Evolutionary conservation across 768 basidiomycete genomes (phyloP), one percentile per base, ranked within the genome.

Genomic region (Auricularia heimuer): DNA sequence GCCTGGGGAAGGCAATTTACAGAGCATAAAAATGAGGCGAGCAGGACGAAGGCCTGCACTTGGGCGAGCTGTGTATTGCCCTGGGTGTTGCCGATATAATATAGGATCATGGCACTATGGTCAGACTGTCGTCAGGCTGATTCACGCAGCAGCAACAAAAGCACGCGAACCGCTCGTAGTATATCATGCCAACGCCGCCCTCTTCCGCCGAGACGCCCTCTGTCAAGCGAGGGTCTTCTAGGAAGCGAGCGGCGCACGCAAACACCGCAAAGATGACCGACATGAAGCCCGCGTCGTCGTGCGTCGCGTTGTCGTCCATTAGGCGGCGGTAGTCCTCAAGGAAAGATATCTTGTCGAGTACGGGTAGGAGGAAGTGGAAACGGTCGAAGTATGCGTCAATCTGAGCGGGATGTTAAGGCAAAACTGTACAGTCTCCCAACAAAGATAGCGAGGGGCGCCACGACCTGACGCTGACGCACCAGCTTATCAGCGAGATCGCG

Each of bases 1-100:
- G 93, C 92, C 76, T 94, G 94, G 2, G 94, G 94, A 62, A 96
- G 83, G 72, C 93, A 94, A 71, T 96, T 96, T 69, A 95, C 82
- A 63, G 92, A 93, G 72, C 93, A 94, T 66, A 96, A 79, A 78
- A 94, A 95, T 1, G 92, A 70, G 67, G 67, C 60, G 35, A 67
- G 83, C 64, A 96, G 81, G 67, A 92, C 84, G 73, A 94, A 88
- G 75, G 90, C 90, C 78, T 95, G 94, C 36, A 95, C 93, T 74
- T 95, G 94, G 39, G 86, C 83, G 62, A 90, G 79, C 74, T 94
- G 89, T 47, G 86, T 91, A 64, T 87, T 90, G 54, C 90, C 85
- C 72, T 94, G 87, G 6, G 47, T 51, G 47, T 51, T 51, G 68
- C 92, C 93, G 77, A 94, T 94, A 75, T 94, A 94, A 72, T 94